Base-by-base conservation (phyloP, 2,329 filamentous ascomycete genomes). In the Aspergillus udagawae region DNA sequence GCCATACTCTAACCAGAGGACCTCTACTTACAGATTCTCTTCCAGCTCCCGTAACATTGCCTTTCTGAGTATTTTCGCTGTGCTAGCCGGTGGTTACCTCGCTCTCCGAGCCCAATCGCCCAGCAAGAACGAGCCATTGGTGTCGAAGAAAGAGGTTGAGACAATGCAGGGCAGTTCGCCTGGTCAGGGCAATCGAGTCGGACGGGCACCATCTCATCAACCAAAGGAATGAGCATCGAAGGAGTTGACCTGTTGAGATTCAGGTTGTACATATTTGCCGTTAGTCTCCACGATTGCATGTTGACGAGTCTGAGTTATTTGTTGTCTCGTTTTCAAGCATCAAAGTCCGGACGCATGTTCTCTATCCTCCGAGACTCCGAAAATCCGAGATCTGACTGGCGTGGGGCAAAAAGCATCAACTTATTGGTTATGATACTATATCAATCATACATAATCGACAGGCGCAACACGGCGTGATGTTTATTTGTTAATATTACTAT, bases 101-200 rank as follows among this genome's bases (percentile, higher is more conserved):
- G 27, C 54, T 27, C 59, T 61, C 54, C 59, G 59, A 12, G 59
- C 54, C 2, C 59, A 59, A 25, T 61, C 59, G 5, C 56, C 56
- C n/a, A 61, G 45, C 28, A 51, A 51, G 28, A 32, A 56, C 3
- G 53, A 61, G 25, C 38, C 52, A 14, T 23, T 61, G 7, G 51
- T 48, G 3, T 53, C 56, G 21, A 51, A 59, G 9, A 41, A 59
- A n/a, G 59, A 61, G 3, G 25, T 27, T 3, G 23, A 55, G 28
- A 59, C 51, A 25, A 61, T 59, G 59, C 20, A 20, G 9, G 59
- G 59, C n/a, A 50, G 44, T 4, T 25, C 53, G 42, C 38, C 41
- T 4, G 54, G 53, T 7, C 32, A 5, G 14, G 53, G 48, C 20
- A 25, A 52, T 25, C 23, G 38, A 29, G 41, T 52, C 0, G 54